Evolutionary conservation across 768 basidiomycete species (phyloP).

Genomic region (Tylopilus felleus): DNA sequence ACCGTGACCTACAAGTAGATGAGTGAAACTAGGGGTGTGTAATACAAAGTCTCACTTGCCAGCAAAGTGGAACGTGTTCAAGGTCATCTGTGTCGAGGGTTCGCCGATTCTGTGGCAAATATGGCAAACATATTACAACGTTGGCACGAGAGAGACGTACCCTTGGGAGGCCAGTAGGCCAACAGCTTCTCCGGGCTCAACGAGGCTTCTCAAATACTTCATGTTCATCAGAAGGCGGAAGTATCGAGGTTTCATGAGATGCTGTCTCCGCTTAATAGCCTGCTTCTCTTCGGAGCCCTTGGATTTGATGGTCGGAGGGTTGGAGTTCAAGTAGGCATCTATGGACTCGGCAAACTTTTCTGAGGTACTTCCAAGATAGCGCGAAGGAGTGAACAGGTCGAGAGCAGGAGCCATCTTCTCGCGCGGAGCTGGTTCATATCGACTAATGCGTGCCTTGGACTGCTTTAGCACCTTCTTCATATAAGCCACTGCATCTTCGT

Average conservation of each 20-base stretch:
- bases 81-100: constrained; percentile 99
- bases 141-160: constrained; percentile 42
- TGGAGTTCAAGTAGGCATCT: constrained; percentile 72
- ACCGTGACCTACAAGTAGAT: constrained; percentile 72
- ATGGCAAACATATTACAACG: constrained; percentile 1
- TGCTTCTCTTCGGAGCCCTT: constrained; percentile 39
- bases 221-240: constrained; percentile 87
- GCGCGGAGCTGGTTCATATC: constrained; percentile 44
- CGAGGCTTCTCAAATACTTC: constrained; percentile 90
- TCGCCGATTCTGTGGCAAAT: constrained; percentile 75
- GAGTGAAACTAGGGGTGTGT: not conserved
- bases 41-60: constrained; percentile 45
- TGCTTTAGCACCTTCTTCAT: constrained; percentile 92
- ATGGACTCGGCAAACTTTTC: constrained; percentile 85
- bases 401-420: constrained; percentile 70
- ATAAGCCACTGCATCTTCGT: constrained; percentile 62
- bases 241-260: constrained; percentile 45
- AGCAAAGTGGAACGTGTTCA: constrained; percentile 99
- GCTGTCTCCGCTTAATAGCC: constrained; percentile 43
- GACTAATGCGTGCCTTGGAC: constrained; percentile 44
- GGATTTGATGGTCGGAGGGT: constrained; percentile 53
- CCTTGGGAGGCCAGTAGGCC: constrained; percentile 96
- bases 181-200: constrained; percentile 98
- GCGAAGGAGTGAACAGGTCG: constrained; percentile 71
- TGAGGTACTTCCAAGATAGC: constrained; percentile 85